Base-by-base conservation (phyloP, 75 land plant genomes). In the Cryptomeria japonica region DNA sequence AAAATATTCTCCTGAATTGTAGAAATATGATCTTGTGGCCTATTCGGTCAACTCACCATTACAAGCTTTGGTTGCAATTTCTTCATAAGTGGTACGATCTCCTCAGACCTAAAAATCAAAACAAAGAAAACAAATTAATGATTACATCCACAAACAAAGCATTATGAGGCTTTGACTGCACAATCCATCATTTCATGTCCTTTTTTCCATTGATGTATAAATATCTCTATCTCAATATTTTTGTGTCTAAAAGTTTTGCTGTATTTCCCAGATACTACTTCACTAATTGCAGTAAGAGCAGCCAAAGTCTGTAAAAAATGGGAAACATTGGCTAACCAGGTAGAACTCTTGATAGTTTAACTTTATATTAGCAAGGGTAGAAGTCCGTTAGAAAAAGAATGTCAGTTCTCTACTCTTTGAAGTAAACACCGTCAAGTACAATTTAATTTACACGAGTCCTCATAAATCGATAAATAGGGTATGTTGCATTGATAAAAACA, bases 11-110 rank as follows among this genome's bases (percentile, higher is more conserved):
- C 2, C 34, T 32, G 76, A n/a, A 31, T 8, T 19, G 13, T 72
- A 32, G 34, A 72, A 72, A 73, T 53, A 80, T 36, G 82, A 44
- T 4, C 15, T 37, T 53, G 47, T 84, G 84, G 61, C 32, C 19
- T 10, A 36, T 37, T 25, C 46, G 28, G 5, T 80, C 47, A 51
- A 76, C 53, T 87, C 91, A 94, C 95, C 93, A 94, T 42, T 80
- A 93, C 89, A 88, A 84, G 84, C 84, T 93, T 94, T 84, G 95
- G 93, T 49, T 89, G 93, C 90, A 94, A 80, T 13, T 82, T 86
- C 84, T 88, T 58, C 88, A 94, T 58, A 41, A 93, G 84, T 13
- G 90, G 93, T 41, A 70, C 85, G 58, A 91, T 73, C 61, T 92
- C 90, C 2, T 87, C 56, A 73, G 86, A 68, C 89, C 95, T 94